Evolutionary conservation across 352 stramenopile genomes (phyloP).

Genomic region (Phytopythium chamaehyphon): DNA sequence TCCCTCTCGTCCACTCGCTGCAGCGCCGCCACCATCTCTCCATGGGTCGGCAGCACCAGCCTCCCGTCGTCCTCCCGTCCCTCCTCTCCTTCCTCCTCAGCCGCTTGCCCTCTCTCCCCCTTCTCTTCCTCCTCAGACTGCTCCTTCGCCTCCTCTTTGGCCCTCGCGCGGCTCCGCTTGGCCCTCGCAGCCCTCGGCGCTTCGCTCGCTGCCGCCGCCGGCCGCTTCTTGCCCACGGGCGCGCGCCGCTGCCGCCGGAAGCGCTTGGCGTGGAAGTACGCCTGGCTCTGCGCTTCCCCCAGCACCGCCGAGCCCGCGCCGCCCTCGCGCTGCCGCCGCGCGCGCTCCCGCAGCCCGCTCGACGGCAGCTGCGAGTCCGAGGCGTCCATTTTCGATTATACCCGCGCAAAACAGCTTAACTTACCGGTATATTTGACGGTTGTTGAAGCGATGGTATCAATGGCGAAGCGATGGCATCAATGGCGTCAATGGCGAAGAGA

Average conservation of each 20-base stretch:
- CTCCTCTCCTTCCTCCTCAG: constrained; percentile 3
- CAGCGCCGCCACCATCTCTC: constrained; percentile 18
- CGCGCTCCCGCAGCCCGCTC: constrained; percentile 18
- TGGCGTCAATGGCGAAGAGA: no score
- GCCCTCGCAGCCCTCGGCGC: neutral
- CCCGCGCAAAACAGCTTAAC: no score
- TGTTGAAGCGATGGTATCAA: no score
- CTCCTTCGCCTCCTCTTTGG: constrained; percentile 1
- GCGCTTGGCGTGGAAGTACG: constrained; percentile 35
- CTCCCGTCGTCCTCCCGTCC: constrained; percentile 5
- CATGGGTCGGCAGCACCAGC: constrained; percentile 17
- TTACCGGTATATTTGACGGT: no score
- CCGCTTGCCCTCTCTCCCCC: neutral
- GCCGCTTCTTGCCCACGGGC: constrained; percentile 5
- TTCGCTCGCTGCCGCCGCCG: constrained; percentile 4
- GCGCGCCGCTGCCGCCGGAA: constrained; percentile 17
- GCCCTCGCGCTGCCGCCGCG: constrained; percentile 7
- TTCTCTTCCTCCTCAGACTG: constrained; percentile 2
- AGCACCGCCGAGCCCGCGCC: constrained; percentile 16
- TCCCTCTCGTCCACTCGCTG: constrained; percentile 15
- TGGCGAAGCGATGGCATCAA: no score
- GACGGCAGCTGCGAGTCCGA: no score
- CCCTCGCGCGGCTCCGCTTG: neutral
- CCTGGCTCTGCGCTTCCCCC: constrained; percentile 27
- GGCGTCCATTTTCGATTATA: no score